Conservation (phyloP, 495 filamentous ascomycete species). For the Evernia prunastri region DNA sequence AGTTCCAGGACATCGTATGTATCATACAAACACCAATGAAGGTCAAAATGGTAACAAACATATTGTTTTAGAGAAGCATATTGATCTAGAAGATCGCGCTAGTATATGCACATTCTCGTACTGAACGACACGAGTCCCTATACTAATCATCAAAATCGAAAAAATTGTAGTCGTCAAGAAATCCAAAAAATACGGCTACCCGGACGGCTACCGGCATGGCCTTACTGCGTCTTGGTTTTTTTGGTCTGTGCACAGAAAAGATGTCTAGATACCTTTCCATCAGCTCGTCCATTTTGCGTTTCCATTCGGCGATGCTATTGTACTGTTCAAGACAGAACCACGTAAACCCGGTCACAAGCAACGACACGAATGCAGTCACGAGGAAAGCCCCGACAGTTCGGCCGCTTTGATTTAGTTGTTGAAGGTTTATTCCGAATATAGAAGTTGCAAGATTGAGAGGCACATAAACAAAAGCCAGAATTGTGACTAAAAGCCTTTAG, state of each 20-base stretch:
- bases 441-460: conserved; percentile 19
- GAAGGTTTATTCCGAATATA: conserved; percentile 20
- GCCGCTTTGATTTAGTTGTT: conserved; percentile 16
- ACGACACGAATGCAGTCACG: conserved; percentile 11
- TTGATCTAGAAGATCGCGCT: too few relatives aligned
- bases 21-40: too few relatives aligned
- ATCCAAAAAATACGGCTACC: neutral
- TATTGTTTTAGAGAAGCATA: too few relatives aligned
- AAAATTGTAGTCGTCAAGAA: too few relatives aligned
- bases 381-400: conserved; percentile 10
- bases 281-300: too few relatives aligned
- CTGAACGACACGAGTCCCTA: too few relatives aligned
- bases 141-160: too few relatives aligned
- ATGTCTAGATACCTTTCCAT: too few relatives aligned
- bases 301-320: neutral
- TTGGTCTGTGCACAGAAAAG: too few relatives aligned
- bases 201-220: neutral
- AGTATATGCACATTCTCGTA: too few relatives aligned
- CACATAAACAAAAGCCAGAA: conserved; percentile 20
- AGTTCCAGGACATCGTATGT: too few relatives aligned
- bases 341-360: neutral
- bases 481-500: conserved; percentile 12
- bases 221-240: neutral
- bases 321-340: conserved; percentile 10
- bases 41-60: too few relatives aligned